A percentile compares a stretch with the other conserved stretches of the same genome.
These are phyloP conservation scores for Suillus ampliporus DNA, from an alignment of 768 basidiomycete species.

Conservation along the genomic window DNA sequence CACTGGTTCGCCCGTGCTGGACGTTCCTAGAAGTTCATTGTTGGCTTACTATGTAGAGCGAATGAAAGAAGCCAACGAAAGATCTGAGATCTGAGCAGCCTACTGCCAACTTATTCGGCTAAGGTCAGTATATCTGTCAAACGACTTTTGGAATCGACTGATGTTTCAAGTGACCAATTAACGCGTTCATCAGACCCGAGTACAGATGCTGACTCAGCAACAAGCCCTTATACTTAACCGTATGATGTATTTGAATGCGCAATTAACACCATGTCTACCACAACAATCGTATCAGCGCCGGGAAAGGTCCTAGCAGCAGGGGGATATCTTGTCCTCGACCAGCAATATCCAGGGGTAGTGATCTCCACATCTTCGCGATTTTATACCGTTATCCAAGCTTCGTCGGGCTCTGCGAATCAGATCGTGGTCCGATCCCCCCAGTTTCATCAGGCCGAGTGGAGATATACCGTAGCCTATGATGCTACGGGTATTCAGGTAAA, in stretches of 20 bases:
- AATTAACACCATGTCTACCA: slow-evolving; percentile 44
- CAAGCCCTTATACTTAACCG: slow-evolving; percentile 3
- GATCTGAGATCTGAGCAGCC: no score
- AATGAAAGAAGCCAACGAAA: no score
- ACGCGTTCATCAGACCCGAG: slow-evolving; percentile 1
- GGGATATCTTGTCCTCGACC: slow-evolving; percentile 96
- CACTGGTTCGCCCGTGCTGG: slow-evolving; percentile 88
- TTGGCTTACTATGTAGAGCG: slow-evolving; percentile 5
- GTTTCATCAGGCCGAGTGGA: slow-evolving; percentile 83
- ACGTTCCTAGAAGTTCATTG: slow-evolving; percentile 32
- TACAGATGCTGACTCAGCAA: slow-evolving; percentile 33
- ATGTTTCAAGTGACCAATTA: not conserved
- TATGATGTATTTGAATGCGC: not conserved
- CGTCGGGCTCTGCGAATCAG: slow-evolving; percentile 33
- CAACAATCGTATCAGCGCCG: slow-evolving; percentile 85
- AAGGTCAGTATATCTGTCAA: not conserved
- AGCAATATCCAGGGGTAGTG: slow-evolving; percentile 81
- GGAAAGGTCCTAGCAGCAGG: slow-evolving; percentile 96
- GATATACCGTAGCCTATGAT: slow-evolving; percentile 57
- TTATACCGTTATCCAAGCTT: slow-evolving; percentile 73
- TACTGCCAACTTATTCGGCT: no score
- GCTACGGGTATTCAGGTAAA: slow-evolving; percentile 30
- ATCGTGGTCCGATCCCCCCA: slow-evolving; percentile 90
- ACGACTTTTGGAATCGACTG: slow-evolving; percentile 1
- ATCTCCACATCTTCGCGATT: slow-evolving; percentile 94